These are phyloP conservation scores for Picochlorum sp. DNA, from an alignment of 139 green algal species.

Conservation along the genomic window DNA sequence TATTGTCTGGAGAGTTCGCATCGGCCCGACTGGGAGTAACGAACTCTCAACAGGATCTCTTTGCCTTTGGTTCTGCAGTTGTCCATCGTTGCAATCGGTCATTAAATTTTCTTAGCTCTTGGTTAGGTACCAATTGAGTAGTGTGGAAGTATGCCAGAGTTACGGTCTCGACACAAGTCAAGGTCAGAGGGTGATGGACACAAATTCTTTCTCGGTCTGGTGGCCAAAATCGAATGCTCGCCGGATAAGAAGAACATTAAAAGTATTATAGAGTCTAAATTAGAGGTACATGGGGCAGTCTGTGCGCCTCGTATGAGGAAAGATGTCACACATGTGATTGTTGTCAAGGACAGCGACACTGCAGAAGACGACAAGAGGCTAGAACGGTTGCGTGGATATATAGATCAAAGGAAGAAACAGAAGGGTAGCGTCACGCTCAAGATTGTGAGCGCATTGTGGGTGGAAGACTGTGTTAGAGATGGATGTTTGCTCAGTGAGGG, in stretches of 20 bases:
- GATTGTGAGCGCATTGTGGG: constrained; percentile 29
- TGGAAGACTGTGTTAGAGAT: constrained; percentile 24
- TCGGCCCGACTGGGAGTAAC: too few relatives aligned
- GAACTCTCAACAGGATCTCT: too few relatives aligned
- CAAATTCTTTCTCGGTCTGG: not conserved
- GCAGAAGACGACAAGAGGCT: constrained; percentile 12
- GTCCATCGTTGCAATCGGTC: too few relatives aligned
- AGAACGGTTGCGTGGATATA: constrained; percentile 5
- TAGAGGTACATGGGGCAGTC: constrained; percentile 8
- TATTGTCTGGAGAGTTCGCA: too few relatives aligned
- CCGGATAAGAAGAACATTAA: not conserved
- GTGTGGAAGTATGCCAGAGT: too few relatives aligned
- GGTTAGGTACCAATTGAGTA: too few relatives aligned
- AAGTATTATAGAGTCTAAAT: not conserved
- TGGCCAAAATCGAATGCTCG: not conserved
- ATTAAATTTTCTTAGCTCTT: too few relatives aligned
- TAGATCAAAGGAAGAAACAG: constrained; percentile 23
- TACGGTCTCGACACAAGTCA: too few relatives aligned
- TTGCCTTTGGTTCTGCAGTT: too few relatives aligned
- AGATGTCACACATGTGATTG: constrained; percentile 25
- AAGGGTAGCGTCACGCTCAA: not conserved
- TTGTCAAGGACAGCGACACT: constrained; percentile 16
- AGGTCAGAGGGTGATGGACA: too few relatives aligned
- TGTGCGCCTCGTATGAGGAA: constrained; percentile 18
- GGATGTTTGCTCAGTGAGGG: constrained; percentile 16